Conservation (phyloP, 306 rosid genomes). For the Gynostemma pentaphyllum region DNA sequence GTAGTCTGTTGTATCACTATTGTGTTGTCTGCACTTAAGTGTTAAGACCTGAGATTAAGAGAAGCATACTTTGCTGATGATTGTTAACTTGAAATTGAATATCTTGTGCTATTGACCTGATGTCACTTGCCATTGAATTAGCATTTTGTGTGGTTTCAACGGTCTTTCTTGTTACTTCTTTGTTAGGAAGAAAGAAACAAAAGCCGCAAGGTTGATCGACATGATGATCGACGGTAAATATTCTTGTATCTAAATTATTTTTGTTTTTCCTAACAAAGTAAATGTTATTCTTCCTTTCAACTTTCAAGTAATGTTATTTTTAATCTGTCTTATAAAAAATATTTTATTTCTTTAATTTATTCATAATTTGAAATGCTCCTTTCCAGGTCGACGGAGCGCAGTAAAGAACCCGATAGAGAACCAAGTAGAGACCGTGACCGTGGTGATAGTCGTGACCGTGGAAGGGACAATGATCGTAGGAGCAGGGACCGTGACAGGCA, state of each 20-base stretch:
- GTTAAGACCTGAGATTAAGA: not conserved
- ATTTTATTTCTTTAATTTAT: not conserved
- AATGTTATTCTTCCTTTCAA: too few species aligned
- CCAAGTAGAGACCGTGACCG: slow-evolving; percentile 64
- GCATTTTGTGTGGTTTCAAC: slow-evolving; percentile 16
- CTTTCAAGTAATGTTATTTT: too few species aligned
- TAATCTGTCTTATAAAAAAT: not conserved
- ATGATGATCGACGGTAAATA: slow-evolving; percentile 70
- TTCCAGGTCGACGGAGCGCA: slow-evolving; percentile 64
- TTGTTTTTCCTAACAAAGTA: too few species aligned
- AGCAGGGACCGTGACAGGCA: slow-evolving; percentile 85
- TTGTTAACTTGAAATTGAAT: not conserved
- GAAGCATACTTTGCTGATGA: not conserved
- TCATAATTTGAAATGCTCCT: not conserved
- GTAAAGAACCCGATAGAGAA: slow-evolving; percentile 71
- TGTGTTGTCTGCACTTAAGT: slow-evolving; percentile 1
- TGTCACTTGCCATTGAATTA: not conserved
- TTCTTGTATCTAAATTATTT: not conserved
- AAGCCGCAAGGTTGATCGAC: slow-evolving; percentile 52
- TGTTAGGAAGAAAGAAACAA: slow-evolving; percentile 88
- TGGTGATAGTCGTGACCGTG: slow-evolving; percentile 62
- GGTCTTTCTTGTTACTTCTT: slow-evolving; percentile 21
- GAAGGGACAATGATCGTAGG: slow-evolving; percentile 63
- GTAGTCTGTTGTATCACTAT: not conserved
- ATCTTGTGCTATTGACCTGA: not conserved